Base-by-base conservation (phyloP, 1,139 yeast genomes). In the Geotrichum siamense region DNA sequence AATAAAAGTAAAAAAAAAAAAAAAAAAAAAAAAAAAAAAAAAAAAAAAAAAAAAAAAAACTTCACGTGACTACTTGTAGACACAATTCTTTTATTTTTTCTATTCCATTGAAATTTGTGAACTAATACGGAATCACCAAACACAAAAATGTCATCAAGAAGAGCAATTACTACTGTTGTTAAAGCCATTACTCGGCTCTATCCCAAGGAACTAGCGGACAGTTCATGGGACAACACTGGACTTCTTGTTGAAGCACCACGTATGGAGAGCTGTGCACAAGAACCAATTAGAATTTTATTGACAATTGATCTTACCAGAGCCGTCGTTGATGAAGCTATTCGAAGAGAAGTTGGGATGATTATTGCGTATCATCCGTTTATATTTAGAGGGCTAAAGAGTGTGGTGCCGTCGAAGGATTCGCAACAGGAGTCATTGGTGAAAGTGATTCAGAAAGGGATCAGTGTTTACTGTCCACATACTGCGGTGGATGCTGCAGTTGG, bases 381-480 rank as follows among this genome's bases (percentile, higher is more conserved):
- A 37, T 93, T 93, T 70, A 70, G 83, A 23, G 94, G 95, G 0
- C 74, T 93, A 61, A 93, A 89, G 61, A 68, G 79, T n/a, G 74
- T 93, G 46, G 73, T 79, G 1, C 68, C 73, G 2, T 57, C 62
- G 4, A 42, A 52, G 1, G 86, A 85, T 55, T 80, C 95, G 0
- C 97, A 91, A 60, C 97, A 91, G 58, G 67, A 66, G 26, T 82
- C 94, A 3, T 69, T 91, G 43, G 62, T 91, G 32, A 74, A 74
- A 48, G 70, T 93, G 54, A 81, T 87, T 44, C 78, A 79, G 51
- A 73, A 79, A 48, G 84, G 84, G 15, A 75, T 91, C 50, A 77
- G 89, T 47, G 98, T 93, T 1, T 91, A 91, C 61, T 83, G 82
- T 43, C 98, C 98, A 15, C 99, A 93, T 59, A 89, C 98, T 0